Evolutionary conservation across 2,329 filamentous ascomycete species (phyloP), one percentile per base, ranked within the genome.

Genomic region (Neofusicoccum parvum): DNA sequence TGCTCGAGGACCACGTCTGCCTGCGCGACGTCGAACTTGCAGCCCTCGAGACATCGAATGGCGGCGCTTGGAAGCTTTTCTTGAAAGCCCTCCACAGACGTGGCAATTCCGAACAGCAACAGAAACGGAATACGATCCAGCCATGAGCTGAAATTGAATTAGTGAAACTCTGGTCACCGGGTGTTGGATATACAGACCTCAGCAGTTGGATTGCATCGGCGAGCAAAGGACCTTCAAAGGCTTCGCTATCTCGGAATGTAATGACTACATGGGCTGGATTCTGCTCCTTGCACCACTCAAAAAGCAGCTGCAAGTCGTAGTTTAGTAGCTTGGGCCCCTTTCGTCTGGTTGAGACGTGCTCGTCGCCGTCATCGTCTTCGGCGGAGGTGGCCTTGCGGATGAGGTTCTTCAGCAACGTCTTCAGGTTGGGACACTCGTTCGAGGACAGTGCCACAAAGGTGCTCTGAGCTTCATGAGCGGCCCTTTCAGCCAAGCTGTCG

Each of bases 211-310:
- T 84, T 41, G 92, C 73, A 66, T 94, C 91, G 1, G 88, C 88
- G 12, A 96, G 79, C n/a, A 95, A 77, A 36, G 80, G 80, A 53
- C 87, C 87, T 70, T 94, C 91, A 72, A 95, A 94, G 0, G 89
- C 91, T 77, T 95, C 92, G 68, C 90, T 92, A 72, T 95, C 92
- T 74, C 93, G 89, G 66, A 95, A 88, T 0, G 90, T 87, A 56
- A 96, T 81, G 60, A 92, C 84, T 10, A 94, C 85, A 69, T 87
- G 87, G 46, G 84, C 78, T 36, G 83, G 84, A 27, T 78, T 75
- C 43, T 85, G 83, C 9, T 82, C 79, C 66, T 81, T 82, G 14
- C 88, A 81, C 75, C 86, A 88, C 32, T 86, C 83, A 67, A 88
- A 80, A 36, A 95, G 77, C 27, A 90, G 87, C 70, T 91, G 89